Evolutionary conservation across 163 green algal genomes (phyloP).

Genomic region (Scenedesmus sp.): DNA sequence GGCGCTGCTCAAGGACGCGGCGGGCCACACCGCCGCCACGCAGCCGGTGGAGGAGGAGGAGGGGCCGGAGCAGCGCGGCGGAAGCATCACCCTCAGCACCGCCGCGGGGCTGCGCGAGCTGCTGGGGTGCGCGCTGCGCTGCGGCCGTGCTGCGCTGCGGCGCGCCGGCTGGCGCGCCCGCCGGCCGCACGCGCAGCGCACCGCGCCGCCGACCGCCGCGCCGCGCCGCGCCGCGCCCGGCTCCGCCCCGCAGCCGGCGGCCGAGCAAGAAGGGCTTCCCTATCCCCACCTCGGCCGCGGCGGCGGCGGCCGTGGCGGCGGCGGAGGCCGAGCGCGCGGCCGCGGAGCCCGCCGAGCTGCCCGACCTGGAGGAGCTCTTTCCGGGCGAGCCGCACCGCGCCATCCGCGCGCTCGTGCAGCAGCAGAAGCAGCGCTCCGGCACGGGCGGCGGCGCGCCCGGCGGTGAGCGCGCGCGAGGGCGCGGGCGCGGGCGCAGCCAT

Average conservation of each 20-base stretch:
- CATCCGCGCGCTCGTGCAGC: constrained; percentile 20
- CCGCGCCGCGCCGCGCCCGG: no score
- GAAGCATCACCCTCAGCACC: not conserved
- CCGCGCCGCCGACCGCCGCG: no score
- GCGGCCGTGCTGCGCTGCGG: not conserved
- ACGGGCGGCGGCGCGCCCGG: no score
- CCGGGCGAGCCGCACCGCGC: constrained; percentile 22
- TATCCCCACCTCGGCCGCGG: no score
- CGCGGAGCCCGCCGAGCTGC: not conserved
- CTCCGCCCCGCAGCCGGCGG: no score
- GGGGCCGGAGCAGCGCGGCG: not conserved
- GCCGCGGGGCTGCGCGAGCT: constrained; percentile 10
- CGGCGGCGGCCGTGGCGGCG: not conserved
- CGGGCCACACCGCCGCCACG: not conserved
- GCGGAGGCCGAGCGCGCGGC: no score
- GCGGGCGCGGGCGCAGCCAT: no score
- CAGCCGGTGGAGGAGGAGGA: constrained; percentile 4
- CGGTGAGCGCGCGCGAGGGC: no score
- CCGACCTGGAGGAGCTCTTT: constrained; percentile 18
- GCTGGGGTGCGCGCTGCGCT: constrained; percentile 13
- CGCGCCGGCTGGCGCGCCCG: no score
- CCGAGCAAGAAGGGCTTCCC: not conserved
- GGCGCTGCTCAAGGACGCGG: constrained; percentile 25
- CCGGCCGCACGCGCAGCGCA: no score
- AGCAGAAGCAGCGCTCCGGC: constrained; percentile 16